Percentiles rank a stretch among this genome's conserved stretches.
phyloP scores from a whole-genome alignment of 192 early-diverging fungal genomes.

The Coemansia reversa region DNA sequence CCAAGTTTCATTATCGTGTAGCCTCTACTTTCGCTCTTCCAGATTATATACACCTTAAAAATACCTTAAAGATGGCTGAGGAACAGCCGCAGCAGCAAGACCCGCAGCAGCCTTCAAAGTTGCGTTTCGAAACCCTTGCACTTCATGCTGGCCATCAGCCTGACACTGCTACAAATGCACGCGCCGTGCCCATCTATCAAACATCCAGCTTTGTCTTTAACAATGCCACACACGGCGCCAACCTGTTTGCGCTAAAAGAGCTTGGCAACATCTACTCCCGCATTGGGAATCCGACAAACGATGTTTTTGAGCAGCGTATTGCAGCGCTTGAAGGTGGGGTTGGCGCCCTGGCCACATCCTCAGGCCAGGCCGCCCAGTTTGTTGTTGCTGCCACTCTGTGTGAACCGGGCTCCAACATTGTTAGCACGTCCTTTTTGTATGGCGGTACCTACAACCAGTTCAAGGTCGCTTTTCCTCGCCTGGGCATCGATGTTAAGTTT shows the following conservation, averaged over 20 bases:
- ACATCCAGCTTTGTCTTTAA: conserved; percentile 86
- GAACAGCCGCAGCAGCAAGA: not conserved
- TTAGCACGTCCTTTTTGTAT: conserved; percentile 74
- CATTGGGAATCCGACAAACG: conserved; percentile 80
- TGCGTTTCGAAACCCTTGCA: conserved; percentile 87
- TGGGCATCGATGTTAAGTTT: conserved; percentile 84
- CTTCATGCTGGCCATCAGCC: conserved; percentile 82
- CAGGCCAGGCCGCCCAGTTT: conserved; percentile 88
- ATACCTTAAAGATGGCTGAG: not conserved
- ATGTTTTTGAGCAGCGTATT: conserved; percentile 89
- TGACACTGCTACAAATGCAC: conserved; percentile 67
- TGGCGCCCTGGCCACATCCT: conserved; percentile 68
- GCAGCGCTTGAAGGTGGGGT: conserved; percentile 88
- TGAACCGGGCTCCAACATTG: conserved; percentile 83
- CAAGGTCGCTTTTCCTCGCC: conserved; percentile 77
- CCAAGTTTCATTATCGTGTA: too few relatives aligned
- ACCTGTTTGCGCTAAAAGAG: conserved; percentile 72
- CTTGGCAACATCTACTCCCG: conserved; percentile 88
- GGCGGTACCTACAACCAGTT: conserved; percentile 83
- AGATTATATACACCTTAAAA: too few relatives aligned
- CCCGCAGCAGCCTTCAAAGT: conserved; percentile 5
- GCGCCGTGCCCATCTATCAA: conserved; percentile 91
- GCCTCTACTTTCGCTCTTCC: too few relatives aligned
- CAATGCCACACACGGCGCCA: conserved; percentile 73
- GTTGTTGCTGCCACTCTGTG: conserved; percentile 75